Evolutionary conservation across 192 early-diverging fungal genomes (phyloP).

Genomic region (Ambispora gerdemannii): DNA sequence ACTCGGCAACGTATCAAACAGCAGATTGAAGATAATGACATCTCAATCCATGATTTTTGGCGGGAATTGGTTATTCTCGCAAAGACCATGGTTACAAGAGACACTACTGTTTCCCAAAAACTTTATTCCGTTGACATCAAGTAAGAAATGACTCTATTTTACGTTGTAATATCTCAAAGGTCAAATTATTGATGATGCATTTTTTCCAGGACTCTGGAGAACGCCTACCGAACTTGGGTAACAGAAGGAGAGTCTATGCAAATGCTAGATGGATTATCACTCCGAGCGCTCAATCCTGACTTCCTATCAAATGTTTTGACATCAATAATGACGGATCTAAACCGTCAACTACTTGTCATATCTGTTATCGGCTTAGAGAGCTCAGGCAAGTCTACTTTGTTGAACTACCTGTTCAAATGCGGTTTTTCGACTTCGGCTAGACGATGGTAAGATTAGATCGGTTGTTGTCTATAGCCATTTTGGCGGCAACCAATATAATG

Average conservation of each 20-base stretch:
- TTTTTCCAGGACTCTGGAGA: not conserved
- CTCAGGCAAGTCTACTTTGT: constrained; percentile 9
- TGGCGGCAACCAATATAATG: not conserved
- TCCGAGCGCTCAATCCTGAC: not conserved
- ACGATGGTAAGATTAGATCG: not conserved
- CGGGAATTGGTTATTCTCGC: constrained; percentile 4
- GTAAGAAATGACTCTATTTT: not conserved
- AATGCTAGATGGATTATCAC: constrained; percentile 11
- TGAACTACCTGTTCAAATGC: constrained; percentile 13
- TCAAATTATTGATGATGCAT: not conserved
- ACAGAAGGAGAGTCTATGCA: constrained; percentile 3
- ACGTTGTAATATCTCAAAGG: no score
- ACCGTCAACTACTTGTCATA: not conserved
- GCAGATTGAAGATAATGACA: not conserved
- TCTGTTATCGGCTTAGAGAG: constrained; percentile 9
- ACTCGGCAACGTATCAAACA: not conserved
- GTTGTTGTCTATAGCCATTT: not conserved
- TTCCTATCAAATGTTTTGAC: not conserved
- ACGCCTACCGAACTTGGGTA: constrained; percentile 1
- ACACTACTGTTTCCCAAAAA: not conserved
- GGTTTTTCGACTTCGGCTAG: not conserved
- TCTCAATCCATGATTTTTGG: constrained; percentile 14
- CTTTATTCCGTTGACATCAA: not conserved
- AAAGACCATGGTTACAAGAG: not conserved
- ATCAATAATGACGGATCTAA: not conserved